These are phyloP conservation scores for Nemania abortiva DNA, from an alignment of 2,329 filamentous ascomycete species.

Conservation along the genomic window DNA sequence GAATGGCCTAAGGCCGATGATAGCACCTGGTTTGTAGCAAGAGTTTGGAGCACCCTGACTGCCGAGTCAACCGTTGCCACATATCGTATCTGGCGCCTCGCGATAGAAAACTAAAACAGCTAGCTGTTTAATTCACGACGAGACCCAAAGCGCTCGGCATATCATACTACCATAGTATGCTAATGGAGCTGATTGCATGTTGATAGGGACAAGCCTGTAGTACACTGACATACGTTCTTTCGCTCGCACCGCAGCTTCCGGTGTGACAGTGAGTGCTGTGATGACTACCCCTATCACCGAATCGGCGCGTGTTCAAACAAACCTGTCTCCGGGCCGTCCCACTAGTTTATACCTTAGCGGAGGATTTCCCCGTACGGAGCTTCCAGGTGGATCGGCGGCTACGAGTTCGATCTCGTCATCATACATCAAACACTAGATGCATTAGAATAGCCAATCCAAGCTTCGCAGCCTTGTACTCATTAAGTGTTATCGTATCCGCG, in stretches of 20 bases:
- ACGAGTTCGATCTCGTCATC: neutral
- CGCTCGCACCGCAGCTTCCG: neutral
- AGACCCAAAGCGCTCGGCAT: neutral
- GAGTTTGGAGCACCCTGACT: neutral
- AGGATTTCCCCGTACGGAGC: neutral
- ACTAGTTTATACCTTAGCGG: neutral
- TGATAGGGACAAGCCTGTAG: neutral
- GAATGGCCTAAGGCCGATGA: neutral
- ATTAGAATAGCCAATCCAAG: neutral
- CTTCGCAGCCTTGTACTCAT: neutral
- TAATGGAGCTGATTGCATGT: neutral
- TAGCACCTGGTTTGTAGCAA: neutral
- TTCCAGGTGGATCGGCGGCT: neutral
- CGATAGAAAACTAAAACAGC: neutral
- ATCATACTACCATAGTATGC: neutral
- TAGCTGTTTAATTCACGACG: neutral
- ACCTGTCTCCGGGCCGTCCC: neutral
- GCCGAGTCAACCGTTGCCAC: neutral
- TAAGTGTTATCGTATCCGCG: neutral
- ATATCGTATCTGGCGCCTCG: neutral
- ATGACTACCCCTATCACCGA: conserved; percentile 28
- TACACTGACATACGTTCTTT: neutral
- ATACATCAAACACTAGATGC: neutral
- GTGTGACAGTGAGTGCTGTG: conserved; percentile 9
- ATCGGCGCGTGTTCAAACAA: conserved; percentile 34